Base-by-base conservation (phyloP, 768 basidiomycete species). In the Clavaria fumosa region DNA sequence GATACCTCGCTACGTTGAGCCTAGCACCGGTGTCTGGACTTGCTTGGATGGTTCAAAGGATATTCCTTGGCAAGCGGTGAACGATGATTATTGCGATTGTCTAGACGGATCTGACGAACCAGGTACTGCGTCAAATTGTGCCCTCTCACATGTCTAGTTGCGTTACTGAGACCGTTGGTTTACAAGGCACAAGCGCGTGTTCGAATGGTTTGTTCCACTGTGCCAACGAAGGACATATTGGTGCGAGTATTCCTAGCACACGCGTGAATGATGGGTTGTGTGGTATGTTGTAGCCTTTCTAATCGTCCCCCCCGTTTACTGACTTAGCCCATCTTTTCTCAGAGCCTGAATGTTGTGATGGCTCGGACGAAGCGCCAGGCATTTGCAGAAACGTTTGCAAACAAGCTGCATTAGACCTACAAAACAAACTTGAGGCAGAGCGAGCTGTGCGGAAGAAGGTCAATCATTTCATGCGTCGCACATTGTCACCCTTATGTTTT, bases 11-110 rank as follows among this genome's bases (percentile, higher is more conserved):
- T 85, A 84, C 50, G 55, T 55, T 3, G 66, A 78, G 9, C 55
- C 61, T 4, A 59, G 56, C 37, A 63, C 67, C 17, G 69, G 65
- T 40, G 62, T 56, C 18, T 93, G 88, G 82, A 67, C 60, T 44
- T 95, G 89, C 58, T 58, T 93, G 42, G 79, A 90, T 48, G 80
- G 78, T 15, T 77, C 74, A 0, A 78, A 76, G 50, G 66, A 72
- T 43, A 85, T 96, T 45, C 60, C 77, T 2, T 88, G 78, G 76
- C 57, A 61, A 23, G 75, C 81, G 14, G 76, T 95, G 18, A 95
- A 96, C 54, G 86, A 96, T 51, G 89, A 96, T 56, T 88, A 77
- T 49, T 96, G 90, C 51, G 90, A 96, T 59, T 96, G 90, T 52
- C 64, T 66, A 21, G 90, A 95, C 50, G 89, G 89, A n/a, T 89